Conservation (phyloP, 2,329 filamentous ascomycete genomes). For the Fusarium fujikuroi region DNA sequence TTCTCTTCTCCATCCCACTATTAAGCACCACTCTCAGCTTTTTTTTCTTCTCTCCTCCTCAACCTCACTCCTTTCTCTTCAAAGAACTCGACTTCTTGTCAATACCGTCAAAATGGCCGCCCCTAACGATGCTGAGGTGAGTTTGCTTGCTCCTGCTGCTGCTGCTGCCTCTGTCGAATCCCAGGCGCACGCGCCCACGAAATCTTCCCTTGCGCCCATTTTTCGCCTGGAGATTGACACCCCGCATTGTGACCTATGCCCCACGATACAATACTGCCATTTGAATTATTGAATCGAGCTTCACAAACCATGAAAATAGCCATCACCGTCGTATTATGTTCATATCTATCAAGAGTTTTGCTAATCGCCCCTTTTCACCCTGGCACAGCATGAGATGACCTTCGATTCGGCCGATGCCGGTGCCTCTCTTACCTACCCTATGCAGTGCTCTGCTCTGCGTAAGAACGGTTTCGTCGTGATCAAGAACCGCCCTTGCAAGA, state of each 20-base stretch:
- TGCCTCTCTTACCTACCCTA: conserved; percentile 92
- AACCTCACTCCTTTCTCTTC: conserved; percentile 45
- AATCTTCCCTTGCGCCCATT: conserved; percentile 45
- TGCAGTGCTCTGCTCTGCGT: conserved; percentile 99
- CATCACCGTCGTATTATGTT: conserved; percentile 4
- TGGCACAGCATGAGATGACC: conserved; percentile 69
- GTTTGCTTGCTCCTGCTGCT: conserved; percentile 42
- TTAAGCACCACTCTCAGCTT: conserved; percentile 44
- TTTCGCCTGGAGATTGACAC: conserved; percentile 53
- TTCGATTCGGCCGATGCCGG: conserved; percentile 98
- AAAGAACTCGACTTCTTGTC: conserved; percentile 50
- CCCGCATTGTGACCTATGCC: conserved; percentile 58
- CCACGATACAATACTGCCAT: conserved; percentile 46
- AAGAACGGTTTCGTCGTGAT: conserved; percentile 99
- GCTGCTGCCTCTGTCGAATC: conserved; percentile 4
- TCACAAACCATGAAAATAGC: conserved; percentile 18
- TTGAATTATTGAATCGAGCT: conserved; percentile 26
- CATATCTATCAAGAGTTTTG: conserved; percentile 15
- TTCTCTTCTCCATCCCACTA: conserved; percentile 46
- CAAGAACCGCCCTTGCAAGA: conserved; percentile 99
- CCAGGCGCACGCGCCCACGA: conserved; percentile 40
- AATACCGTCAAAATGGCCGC: conserved; percentile 68
- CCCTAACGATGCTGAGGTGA: conserved; percentile 56
- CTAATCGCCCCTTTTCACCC: conserved; percentile 37
- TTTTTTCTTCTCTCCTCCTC: conserved; percentile 41